Conservation (phyloP, 805 yeast species). For the Suhomyces tanzawaensis region DNA sequence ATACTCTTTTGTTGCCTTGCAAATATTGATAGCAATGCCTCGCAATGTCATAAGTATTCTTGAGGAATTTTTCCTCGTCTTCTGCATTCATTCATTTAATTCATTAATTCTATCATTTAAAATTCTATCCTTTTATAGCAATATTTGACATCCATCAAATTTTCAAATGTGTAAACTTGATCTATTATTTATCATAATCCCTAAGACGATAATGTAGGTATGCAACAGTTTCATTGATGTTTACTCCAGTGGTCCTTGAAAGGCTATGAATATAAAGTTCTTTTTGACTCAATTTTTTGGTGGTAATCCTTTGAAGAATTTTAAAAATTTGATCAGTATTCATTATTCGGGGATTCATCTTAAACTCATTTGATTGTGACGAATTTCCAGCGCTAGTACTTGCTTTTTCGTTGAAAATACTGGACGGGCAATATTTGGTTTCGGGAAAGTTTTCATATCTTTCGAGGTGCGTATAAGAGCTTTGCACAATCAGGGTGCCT, state of each 20-base stretch:
- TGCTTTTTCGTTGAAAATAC: background rate
- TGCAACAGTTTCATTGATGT: slow-evolving; percentile 17
- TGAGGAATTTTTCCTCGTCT: background rate
- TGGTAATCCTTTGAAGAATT: background rate
- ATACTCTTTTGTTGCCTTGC: too few species aligned
- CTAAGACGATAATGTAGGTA: slow-evolving; percentile 18
- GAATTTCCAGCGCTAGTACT: too few species aligned
- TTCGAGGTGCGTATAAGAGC: background rate
- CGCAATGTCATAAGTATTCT: too few species aligned
- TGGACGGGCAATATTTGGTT: background rate
- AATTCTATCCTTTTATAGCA: background rate
- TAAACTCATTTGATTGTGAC: too few species aligned
- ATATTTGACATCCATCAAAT: background rate
- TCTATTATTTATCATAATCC: background rate
- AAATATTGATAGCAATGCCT: background rate
- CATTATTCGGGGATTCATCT: too few species aligned
- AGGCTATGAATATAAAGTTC: slow-evolving; percentile 7
- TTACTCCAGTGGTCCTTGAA: slow-evolving; percentile 11
- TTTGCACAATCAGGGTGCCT: too few species aligned
- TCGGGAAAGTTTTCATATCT: background rate
- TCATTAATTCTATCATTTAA: background rate
- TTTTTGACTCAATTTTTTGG: slow-evolving; percentile 1
- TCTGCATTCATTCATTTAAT: background rate
- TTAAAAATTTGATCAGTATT: background rate
- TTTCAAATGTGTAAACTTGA: too few species aligned